Base-by-base conservation (phyloP, 1,284 basidiomycete genomes). In the Nidula niveotomentosa region DNA sequence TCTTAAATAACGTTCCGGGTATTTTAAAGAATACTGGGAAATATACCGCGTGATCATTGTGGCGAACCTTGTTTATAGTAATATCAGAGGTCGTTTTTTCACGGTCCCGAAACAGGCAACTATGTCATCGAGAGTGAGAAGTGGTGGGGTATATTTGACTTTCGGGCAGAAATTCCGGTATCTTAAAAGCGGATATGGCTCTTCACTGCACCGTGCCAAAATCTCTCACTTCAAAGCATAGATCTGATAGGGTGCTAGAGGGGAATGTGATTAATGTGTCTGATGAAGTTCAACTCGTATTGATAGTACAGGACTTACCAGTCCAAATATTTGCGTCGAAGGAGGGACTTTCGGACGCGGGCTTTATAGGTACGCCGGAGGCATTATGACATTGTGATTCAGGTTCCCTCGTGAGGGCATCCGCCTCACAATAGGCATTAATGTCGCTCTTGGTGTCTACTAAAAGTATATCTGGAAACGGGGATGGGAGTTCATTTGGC, bases 121-220 rank as follows among this genome's bases (percentile, higher is more conserved):
- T 0, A 76, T 63, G 34, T 72, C 69, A 12, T 74, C 73, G 5
- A 59, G 60, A 0, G 66, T 58, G 8, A 73, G 54, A 5, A 57
- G 47, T 2, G 59, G 55, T 3, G 70, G 65, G 1, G 65, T 55
- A 2, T 72, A 69, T 49, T 67, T 58, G 23, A 67, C 64, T 2
- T 59, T 52, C 0, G 81, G 81, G 58, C 76, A 81, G 0, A 77
- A 79, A 53, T 80, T 74, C 77, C 76, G 80, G 77, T 75, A 81
- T 67, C 15, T 66, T 61, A 36, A 80, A 67, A 8, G 68, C 63
- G 0, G 64, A 59, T 5, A 53, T 55, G 1, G 18, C 5, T 30
- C 48, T 53, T 10, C 36, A 6, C 47, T 17, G 1, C 54, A 37
- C 3, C 13, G 33, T 4, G 54, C 55, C 12, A 53, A 45, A 37